Evolutionary conservation across 331 rosid species (phyloP), one percentile per base, ranked within the genome.

Genomic region (Prunus yedoensis): DNA sequence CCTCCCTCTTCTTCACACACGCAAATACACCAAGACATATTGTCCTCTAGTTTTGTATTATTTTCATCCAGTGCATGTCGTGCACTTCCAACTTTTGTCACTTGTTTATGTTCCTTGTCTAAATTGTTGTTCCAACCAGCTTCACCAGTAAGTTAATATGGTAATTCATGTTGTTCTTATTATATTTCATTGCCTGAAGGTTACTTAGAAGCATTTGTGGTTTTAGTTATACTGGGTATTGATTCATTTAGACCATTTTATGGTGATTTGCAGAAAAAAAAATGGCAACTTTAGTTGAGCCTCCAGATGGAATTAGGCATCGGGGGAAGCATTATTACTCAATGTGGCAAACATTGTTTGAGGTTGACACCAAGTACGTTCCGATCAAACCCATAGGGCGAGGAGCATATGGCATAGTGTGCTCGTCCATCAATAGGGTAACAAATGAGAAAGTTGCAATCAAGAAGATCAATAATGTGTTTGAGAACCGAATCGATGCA

Each of bases 361-460:
- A 87, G 73, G 79, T 87, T 45, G 88, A 87, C 57, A 82, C 79
- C 59, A 87, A 87, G 66, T 87, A 84, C 27, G 75, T 87, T 17
- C 90, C 90, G 11, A 84, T 87, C 76, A 84, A 84, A 56, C 86
- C 86, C 4, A 77, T 87, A 8, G 88, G 90, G 46, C 75, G 79
- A 84, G 90, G 90, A 54, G 86, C 90, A 5, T 87, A 84, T 5
- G 90, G 90, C 1, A 78, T 87, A 3, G 90, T 87, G 32, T 87
- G 88, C 78, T 87, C 90, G 3, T 81, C 88, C 11, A 67, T 84
- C 51, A 84, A 87, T 28, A 64, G 77, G 70, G 85, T 79, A 74
- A 84, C 88, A 10, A 74, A 77, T 43, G 88, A 87, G 85, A 87
- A 84, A 74, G 83, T 87, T 49, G 90, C 90, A 15, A 84, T 87